Evolutionary conservation across 2,329 filamentous ascomycete species (phyloP), one percentile per base, ranked within the genome.

Genomic region (Onygenales sp.): DNA sequence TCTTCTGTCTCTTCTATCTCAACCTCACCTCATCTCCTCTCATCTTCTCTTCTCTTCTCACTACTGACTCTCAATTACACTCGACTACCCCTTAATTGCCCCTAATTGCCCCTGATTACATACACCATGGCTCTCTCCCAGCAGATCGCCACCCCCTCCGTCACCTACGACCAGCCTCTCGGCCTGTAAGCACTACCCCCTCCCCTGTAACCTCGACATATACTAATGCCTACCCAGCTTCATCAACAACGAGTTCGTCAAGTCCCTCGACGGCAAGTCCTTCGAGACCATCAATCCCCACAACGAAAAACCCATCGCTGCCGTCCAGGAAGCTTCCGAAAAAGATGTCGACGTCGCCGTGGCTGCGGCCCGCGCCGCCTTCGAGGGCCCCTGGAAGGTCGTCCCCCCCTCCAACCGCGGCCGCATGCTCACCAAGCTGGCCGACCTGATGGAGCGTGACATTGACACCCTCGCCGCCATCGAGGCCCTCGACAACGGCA

Each of bases 281-380:
- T 93, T 95, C 67, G 89, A 95, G 74, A 87, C 90, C 71, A 85
- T 93, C 79, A 95, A 95, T 81, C 90, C 90, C 56, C 67, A 85
- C 59, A 88, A 82, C 60, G 91, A 95, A 73, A 84, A 90, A 72
- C 82, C 88, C 66, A 94, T 95, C 76, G 81, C 78, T 77, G 84
- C 84, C 52, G 87, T 95, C 63, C 76, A 82, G 68, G 90, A 95
- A 75, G 91, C 85, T 67, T 87, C 85, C 59, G 89, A 94, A 78
- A 90, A 94, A 78, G 67, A 73, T 76, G 77, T 82, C 67, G 81
- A 84, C 70, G 74, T 90, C 56, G 91, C 91, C 58, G 91, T 96
- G 59, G 76, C 81, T 54, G 90, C 89, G 51, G 91, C 91, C 60
- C 87, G 91, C 69, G 86, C 87, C 72, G 89, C 90, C 51, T 92